These are phyloP conservation scores for Anaeramoeba ignava DNA, from an alignment of 78 protist genomes.

Conservation along the genomic window DNA sequence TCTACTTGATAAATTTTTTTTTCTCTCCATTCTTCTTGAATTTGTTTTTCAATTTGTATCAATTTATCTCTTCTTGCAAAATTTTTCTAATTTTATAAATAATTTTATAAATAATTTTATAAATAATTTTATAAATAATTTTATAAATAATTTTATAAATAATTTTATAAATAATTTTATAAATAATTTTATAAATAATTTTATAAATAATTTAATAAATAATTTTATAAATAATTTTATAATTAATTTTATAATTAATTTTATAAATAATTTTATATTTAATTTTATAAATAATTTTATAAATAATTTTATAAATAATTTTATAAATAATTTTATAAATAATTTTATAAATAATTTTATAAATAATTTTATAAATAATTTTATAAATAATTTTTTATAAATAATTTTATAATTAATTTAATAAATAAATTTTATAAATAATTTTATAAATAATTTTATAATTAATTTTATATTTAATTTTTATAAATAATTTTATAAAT, in stretches of 20 bases:
- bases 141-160: constrained; percentile 1
- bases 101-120: not conserved
- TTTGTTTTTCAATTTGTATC: constrained; percentile 5
- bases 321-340: no score
- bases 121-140: not conserved
- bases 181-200: not conserved
- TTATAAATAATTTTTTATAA: no score
- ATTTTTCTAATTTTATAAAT: constrained; percentile 1
- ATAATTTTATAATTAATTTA: no score
- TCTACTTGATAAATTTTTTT: constrained; percentile 24
- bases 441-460: no score
- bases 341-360: no score
- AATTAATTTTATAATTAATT: not conserved
- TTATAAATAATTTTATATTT: constrained; percentile 4
- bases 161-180: not conserved
- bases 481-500: not conserved
- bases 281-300: not conserved
- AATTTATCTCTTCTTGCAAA: no score
- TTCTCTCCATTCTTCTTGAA: constrained; percentile 3
- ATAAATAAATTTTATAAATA: no score
- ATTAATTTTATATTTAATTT: not conserved
- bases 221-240: not conserved
- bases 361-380: no score
- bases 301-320: not conserved
- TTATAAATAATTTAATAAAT: not conserved